A percentile compares a stretch with the other conserved stretches of the same genome.
phyloP scores from a whole-genome alignment of 2,329 filamentous ascomycete species.

The Calonectria pseudoturangicola region DNA sequence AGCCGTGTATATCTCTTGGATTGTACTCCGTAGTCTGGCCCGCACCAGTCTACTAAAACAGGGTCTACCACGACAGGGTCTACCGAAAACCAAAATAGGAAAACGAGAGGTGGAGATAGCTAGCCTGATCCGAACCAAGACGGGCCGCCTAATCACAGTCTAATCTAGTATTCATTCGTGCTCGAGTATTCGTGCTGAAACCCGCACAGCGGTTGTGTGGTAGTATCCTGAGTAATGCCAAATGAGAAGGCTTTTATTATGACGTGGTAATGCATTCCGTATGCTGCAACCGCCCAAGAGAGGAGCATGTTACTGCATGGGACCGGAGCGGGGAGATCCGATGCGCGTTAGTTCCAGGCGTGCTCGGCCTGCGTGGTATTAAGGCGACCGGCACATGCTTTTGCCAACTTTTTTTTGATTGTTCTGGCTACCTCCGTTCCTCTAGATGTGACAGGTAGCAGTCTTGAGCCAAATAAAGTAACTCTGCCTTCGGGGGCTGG shows the following conservation, averaged over 20 bases:
- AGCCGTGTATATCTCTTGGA: not conserved
- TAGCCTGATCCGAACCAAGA: not conserved
- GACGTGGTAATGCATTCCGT: conserved; percentile 17
- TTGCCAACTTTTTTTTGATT: not conserved
- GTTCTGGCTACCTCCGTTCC: not conserved
- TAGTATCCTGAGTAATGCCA: not conserved
- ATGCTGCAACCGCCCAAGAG: conserved; percentile 20
- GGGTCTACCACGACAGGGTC: not conserved
- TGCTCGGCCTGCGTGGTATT: not conserved
- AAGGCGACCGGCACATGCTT: conserved; percentile 10
- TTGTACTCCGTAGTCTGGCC: not conserved
- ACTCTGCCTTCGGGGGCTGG: not conserved
- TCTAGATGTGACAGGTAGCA: not conserved
- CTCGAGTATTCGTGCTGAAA: not conserved
- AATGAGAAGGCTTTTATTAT: not conserved
- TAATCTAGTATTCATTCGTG: not conserved
- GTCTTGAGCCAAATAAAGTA: not conserved
- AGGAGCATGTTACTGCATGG: conserved; percentile 5
- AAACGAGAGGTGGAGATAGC: too few species aligned
- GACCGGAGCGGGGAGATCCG: not conserved
- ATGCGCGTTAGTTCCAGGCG: not conserved
- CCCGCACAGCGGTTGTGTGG: not conserved
- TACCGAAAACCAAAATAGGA: too few species aligned
- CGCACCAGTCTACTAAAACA: not conserved
- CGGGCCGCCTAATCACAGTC: conserved; percentile 16